Evolutionary conservation across 805 yeast genomes (phyloP).

Genomic region (Candida silvatica): DNA sequence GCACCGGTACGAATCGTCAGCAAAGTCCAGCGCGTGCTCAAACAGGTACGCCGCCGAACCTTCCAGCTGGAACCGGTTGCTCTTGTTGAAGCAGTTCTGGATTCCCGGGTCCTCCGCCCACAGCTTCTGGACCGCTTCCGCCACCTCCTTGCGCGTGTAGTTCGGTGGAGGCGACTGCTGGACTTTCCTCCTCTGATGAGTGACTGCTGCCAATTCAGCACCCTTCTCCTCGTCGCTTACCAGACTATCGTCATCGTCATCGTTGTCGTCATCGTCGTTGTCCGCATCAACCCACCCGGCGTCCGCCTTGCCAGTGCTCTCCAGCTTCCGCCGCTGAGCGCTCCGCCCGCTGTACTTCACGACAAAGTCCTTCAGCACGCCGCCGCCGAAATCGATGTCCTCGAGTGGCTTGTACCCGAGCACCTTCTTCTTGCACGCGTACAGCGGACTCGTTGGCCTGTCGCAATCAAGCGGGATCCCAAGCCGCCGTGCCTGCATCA

Average conservation of each 20-base stretch:
- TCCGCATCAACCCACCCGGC: constrained; percentile 22
- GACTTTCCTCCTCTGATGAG: neutral
- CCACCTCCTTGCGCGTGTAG: constrained; percentile 43
- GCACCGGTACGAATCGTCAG: constrained; percentile 58
- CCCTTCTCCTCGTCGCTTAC: constrained; percentile 12
- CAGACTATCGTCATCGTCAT: constrained; percentile 1
- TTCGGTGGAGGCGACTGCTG: too few species aligned
- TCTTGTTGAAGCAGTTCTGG: constrained; percentile 41
- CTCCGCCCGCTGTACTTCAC: constrained; percentile 49
- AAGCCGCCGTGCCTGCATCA: constrained; percentile 65
- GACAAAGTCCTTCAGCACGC: constrained; percentile 56
- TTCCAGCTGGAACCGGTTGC: constrained; percentile 80
- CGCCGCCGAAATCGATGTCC: constrained; percentile 55
- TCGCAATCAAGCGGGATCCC: constrained; percentile 64
- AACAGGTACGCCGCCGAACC: constrained; percentile 78
- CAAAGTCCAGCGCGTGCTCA: constrained; percentile 58
- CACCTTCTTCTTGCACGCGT: constrained; percentile 37
- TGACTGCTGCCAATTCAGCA: constrained; percentile 5
- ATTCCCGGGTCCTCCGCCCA: constrained; percentile 74
- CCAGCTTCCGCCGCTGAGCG: constrained; percentile 39
- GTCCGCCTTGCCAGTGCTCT: constrained; percentile 47
- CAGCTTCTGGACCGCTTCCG: constrained; percentile 55
- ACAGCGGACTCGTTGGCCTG: constrained; percentile 37
- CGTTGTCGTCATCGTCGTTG: constrained; percentile 6
- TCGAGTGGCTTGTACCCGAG: constrained; percentile 51